Conservation (phyloP, 1,284 basidiomycete genomes). For the Moniliella sp. region DNA sequence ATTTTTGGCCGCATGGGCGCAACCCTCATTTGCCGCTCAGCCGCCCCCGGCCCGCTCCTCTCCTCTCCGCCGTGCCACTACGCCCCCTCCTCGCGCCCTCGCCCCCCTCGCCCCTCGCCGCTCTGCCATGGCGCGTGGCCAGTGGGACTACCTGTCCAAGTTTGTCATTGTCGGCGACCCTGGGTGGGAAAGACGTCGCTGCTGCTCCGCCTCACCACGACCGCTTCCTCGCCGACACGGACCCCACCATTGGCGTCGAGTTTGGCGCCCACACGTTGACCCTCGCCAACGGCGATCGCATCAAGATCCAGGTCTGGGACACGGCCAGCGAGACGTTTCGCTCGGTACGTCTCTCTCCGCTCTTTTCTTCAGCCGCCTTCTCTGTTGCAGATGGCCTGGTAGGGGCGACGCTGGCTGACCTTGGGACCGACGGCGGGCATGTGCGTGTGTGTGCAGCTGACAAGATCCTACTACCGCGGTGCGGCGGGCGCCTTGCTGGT, state of each 20-base stretch:
- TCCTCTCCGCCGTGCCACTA: too few species aligned
- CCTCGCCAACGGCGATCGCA: constrained; percentile 18
- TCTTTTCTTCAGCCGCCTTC: not conserved
- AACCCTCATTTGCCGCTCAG: too few species aligned
- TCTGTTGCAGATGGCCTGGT: not conserved
- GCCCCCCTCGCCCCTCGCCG: too few species aligned
- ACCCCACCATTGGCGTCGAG: constrained; percentile 29
- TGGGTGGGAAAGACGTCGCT: constrained; percentile 28
- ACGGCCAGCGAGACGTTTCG: constrained; percentile 25
- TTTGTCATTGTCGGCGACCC: constrained; percentile 28
- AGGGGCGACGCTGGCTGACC: not conserved
- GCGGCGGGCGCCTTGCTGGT: constrained; percentile 28
- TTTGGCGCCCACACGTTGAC: constrained; percentile 24
- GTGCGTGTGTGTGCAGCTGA: too few species aligned
- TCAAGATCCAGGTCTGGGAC: constrained; percentile 31
- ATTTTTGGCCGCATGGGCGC: too few species aligned
- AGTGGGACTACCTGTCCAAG: constrained; percentile 29
- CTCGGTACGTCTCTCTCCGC: constrained; percentile 7
- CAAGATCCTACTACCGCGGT: constrained; percentile 19
- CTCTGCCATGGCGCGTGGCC: constrained; percentile 1
- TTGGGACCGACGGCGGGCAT: not conserved
- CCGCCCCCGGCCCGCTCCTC: too few species aligned
- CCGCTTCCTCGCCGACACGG: constrained; percentile 21
- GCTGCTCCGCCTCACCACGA: constrained; percentile 24
- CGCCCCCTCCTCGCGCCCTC: too few species aligned